Evolutionary conservation across 2,329 filamentous ascomycete genomes (phyloP).

Genomic region (Neurospora sp.): DNA sequence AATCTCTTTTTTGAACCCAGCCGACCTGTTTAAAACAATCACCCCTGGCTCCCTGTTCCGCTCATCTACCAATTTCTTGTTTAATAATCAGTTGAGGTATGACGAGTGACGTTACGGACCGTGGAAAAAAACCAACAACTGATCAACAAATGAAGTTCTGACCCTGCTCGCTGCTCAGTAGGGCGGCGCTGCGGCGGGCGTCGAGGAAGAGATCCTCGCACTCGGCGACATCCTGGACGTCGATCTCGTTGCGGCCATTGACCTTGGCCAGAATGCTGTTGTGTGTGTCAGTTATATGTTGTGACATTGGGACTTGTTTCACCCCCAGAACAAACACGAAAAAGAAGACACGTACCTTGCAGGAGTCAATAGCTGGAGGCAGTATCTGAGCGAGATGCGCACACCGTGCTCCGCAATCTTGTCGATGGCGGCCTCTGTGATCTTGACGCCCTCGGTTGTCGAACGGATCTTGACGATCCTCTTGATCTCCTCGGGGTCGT

Average conservation of each 20-base stretch:
- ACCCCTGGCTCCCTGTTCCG: constrained; percentile 8
- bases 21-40: constrained; percentile 16
- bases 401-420: constrained; percentile 82
- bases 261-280: constrained; percentile 76
- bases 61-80: constrained; percentile 8
- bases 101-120: constrained; percentile 15
- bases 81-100: constrained; percentile 17
- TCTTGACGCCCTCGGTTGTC: constrained; percentile 67
- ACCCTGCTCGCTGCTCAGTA: constrained; percentile 54
- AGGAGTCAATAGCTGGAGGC: constrained; percentile 81
- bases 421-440: constrained; percentile 75
- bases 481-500: constrained; percentile 82
- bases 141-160: constrained; percentile 54
- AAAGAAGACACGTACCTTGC: constrained; percentile 47
- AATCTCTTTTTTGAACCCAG: constrained; percentile 11
- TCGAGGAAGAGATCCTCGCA: constrained; percentile 80
- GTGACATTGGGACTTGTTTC: neutral
- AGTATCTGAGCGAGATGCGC: constrained; percentile 84
- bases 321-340: constrained; percentile 19
- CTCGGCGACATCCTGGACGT: constrained; percentile 67
- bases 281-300: neutral
- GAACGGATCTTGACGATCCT: constrained; percentile 80
- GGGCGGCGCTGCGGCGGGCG: constrained; percentile 64
- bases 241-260: constrained; percentile 67
- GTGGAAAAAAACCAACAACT: neutral